A percentile compares a stretch with the other conserved stretches of the same genome.
Evolutionary conservation across 2,329 filamentous ascomycete genomes (phyloP).

Genomic region (Apiospora rasikravindrae): DNA sequence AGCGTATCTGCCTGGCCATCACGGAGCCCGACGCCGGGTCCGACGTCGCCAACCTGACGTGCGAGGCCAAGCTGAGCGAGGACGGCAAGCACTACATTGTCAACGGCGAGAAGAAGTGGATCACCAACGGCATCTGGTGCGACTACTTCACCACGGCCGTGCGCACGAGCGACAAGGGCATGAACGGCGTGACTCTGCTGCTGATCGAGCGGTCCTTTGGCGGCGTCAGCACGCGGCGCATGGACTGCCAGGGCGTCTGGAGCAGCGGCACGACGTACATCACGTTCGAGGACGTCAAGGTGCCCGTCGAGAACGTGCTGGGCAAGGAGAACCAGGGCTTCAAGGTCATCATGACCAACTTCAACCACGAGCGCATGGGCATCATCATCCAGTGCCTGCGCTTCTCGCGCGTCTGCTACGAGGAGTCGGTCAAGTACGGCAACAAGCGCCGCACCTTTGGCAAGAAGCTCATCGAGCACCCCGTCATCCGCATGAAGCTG

Average conservation of each 20-base stretch:
- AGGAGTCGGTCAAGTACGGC: constrained; percentile 94
- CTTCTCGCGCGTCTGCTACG: constrained; percentile 95
- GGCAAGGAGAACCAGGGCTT: constrained; percentile 99
- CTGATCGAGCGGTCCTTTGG: constrained; percentile 86
- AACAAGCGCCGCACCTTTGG: constrained; percentile 97
- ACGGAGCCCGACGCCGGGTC: constrained; percentile 95
- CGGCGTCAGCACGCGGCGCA: constrained; percentile 89
- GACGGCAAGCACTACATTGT: constrained; percentile 99
- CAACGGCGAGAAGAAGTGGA: constrained; percentile 99
- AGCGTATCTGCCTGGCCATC: constrained; percentile 96
- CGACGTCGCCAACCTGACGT: constrained; percentile 93
- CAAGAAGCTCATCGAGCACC: constrained; percentile 95
- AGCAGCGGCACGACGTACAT: constrained; percentile 95
- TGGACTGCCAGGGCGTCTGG: constrained; percentile 99
- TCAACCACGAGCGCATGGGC: constrained; percentile 98
- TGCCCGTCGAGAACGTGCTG: constrained; percentile 97
- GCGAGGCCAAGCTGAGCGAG: constrained; percentile 91
- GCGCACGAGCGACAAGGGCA: constrained; percentile 83
- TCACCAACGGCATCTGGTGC: constrained; percentile 95
- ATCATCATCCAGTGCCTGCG: constrained; percentile 98
- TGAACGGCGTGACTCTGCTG: constrained; percentile 90
- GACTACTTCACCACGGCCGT: constrained; percentile 99
- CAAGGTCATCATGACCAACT: constrained; percentile 99
- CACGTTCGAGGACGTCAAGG: constrained; percentile 98
- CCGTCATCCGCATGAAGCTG: constrained; percentile 96